Percentiles rank a stretch among this genome's conserved stretches.
Conservation (phyloP, 805 yeast species). For the Lachancea quebecensis region DNA sequence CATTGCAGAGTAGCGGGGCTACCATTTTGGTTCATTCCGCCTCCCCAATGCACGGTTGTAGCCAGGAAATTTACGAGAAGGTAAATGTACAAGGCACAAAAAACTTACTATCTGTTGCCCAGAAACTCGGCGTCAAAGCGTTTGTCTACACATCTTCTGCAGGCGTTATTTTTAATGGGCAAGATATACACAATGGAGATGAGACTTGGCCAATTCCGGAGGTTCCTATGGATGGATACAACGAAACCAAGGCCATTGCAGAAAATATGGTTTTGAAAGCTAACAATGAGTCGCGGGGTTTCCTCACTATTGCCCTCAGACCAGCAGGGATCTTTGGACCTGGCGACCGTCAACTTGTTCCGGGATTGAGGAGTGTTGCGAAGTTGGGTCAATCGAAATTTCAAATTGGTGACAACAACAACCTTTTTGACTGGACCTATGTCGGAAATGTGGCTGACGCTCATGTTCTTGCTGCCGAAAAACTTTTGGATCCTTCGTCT, state of each 20-base stretch:
- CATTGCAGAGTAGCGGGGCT: conserved; percentile 53
- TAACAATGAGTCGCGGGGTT: conserved; percentile 47
- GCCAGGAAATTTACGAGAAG: conserved; percentile 73
- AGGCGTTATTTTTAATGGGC: conserved; percentile 96
- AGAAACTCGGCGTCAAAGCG: conserved; percentile 45
- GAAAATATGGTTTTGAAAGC: conserved; percentile 75
- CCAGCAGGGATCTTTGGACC: conserved; percentile 99
- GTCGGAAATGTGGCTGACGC: conserved; percentile 98
- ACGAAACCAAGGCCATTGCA: conserved; percentile 88
- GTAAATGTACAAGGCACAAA: conserved; percentile 89
- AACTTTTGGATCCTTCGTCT: conserved; percentile 44
- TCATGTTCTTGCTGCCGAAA: conserved; percentile 86
- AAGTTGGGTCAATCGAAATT: conserved; percentile 79
- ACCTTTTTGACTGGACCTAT: conserved; percentile 92
- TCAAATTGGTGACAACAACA: conserved; percentile 91
- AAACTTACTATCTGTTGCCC: conserved; percentile 61
- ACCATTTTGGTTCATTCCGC: conserved; percentile 89
- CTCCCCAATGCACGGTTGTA: conserved; percentile 88
- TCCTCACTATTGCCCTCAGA: conserved; percentile 78
- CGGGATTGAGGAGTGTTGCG: conserved; percentile 81
- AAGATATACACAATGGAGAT: conserved; percentile 83
- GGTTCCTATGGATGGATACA: conserved; percentile 93
- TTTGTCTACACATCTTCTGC: conserved; percentile 95
- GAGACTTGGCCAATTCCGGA: conserved; percentile 91
- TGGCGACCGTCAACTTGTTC: conserved; percentile 94